Conservation (phyloP, 2,329 filamentous ascomycete species). For the Thelonectria rubi region DNA sequence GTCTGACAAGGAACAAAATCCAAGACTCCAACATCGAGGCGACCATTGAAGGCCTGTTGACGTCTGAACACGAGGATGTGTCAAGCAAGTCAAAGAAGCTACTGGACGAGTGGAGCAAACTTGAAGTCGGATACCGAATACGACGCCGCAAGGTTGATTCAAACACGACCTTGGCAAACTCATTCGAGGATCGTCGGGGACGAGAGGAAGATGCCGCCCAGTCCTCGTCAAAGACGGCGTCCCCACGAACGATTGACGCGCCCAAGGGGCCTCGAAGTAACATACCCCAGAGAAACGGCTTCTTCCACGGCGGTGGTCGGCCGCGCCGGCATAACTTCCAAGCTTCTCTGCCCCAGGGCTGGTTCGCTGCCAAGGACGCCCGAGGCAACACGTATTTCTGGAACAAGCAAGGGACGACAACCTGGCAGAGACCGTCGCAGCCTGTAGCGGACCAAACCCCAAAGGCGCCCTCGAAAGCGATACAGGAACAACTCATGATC, state of each 20-base stretch:
- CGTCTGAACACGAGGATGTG: conserved; percentile 78
- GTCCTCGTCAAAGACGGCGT: conserved; percentile 51
- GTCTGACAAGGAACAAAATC: conserved; percentile 96
- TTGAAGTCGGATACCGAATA: conserved; percentile 92
- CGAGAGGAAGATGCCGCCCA: conserved; percentile 53
- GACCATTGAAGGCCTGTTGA: conserved; percentile 74
- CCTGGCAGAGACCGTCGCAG: conserved; percentile 80
- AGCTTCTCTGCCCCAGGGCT: conserved; percentile 77
- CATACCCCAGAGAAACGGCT: conserved; percentile 63
- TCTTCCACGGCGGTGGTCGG: conserved; percentile 57
- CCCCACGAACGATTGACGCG: conserved; percentile 59
- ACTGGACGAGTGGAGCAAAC: conserved; percentile 85
- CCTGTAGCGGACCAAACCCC: conserved; percentile 71
- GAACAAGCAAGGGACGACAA: conserved; percentile 77
- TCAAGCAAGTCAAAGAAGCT: conserved; percentile 75
- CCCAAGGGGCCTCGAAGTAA: conserved; percentile 70
- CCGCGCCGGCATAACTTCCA: conserved; percentile 65
- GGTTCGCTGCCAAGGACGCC: conserved; percentile 79
- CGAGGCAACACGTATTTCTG: conserved; percentile 87
- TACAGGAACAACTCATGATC: conserved; percentile 74
- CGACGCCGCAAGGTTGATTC: conserved; percentile 87
- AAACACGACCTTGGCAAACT: conserved; percentile 64
- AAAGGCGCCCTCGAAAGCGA: conserved; percentile 71
- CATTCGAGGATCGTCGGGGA: conserved; percentile 70
- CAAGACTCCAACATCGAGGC: conserved; percentile 94